Conservation (phyloP, 306 rosid species). For the Cicer cuneatum region DNA sequence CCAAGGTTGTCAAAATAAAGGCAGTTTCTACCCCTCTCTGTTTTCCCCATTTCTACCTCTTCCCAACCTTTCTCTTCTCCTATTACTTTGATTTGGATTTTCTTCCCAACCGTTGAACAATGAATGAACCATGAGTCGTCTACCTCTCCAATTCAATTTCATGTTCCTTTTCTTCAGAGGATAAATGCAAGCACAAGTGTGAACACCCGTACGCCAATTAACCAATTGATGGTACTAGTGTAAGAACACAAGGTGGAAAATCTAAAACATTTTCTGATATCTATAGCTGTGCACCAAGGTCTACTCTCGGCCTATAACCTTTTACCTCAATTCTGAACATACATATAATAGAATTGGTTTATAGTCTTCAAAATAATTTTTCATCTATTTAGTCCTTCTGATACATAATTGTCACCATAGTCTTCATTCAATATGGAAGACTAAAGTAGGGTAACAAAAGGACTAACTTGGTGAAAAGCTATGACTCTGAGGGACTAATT, state of each 20-base stretch:
- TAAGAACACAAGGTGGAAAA: not conserved
- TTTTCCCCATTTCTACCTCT: too few relatives aligned
- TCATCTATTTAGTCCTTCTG: not conserved
- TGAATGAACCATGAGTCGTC: too few relatives aligned
- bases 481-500: not conserved
- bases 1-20: too few relatives aligned
- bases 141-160: too few relatives aligned
- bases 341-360: not conserved
- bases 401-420: not conserved
- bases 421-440: not conserved
- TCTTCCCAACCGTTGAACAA: too few relatives aligned
- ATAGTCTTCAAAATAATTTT: not conserved
- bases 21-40: too few relatives aligned
- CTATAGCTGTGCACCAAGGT: not conserved
- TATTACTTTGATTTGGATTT: too few relatives aligned
- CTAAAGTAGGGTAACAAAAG: not conserved
- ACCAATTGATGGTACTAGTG: not conserved
- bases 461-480: not conserved
- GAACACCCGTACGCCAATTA: too few relatives aligned
- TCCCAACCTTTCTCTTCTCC: too few relatives aligned
- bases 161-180: too few relatives aligned
- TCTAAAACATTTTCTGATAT: not conserved
- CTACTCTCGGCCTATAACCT: not conserved
- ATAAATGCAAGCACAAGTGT: too few relatives aligned
- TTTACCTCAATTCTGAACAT: not conserved